Percentiles rank a stretch among this genome's conserved stretches.
phyloP scores from a whole-genome alignment of 257 asterid species.

The Salvia splendens region DNA sequence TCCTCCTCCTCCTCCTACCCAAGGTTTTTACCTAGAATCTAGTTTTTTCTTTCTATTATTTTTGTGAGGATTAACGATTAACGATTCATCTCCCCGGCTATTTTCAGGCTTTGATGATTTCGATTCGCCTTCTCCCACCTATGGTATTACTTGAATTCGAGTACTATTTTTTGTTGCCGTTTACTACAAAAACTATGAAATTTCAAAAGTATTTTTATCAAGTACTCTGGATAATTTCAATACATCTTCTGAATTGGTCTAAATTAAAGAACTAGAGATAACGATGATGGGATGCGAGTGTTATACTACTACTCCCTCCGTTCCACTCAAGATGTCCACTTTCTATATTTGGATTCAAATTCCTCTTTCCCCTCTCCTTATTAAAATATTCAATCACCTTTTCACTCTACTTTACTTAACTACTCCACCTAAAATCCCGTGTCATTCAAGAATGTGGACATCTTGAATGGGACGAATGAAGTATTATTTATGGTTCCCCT shows the following conservation, averaged over 20 bases:
- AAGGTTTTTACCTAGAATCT: slow-evolving; percentile 33
- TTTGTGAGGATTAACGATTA: not conserved
- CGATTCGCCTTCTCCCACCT: slow-evolving; percentile 47
- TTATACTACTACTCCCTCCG: not conserved
- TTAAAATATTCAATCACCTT: too few species aligned
- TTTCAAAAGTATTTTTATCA: slow-evolving; percentile 3
- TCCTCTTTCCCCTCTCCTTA: too few species aligned
- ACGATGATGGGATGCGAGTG: not conserved
- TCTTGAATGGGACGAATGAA: too few species aligned
- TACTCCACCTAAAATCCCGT: too few species aligned
- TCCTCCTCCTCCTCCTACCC: slow-evolving; percentile 36
- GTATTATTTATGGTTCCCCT: not conserved
- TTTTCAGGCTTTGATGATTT: slow-evolving; percentile 44
- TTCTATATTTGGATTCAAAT: too few species aligned
- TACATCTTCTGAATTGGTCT: not conserved
- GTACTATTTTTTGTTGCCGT: not conserved
- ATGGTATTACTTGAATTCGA: slow-evolving; percentile 36
- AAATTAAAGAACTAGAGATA: slow-evolving; percentile 15
- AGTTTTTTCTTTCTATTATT: not conserved
- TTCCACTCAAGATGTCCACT: too few species aligned
- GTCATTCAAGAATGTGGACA: too few species aligned
- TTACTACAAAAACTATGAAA: not conserved
- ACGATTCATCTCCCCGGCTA: slow-evolving; percentile 42
- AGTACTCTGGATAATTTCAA: not conserved
- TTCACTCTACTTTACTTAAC: too few species aligned